Evolutionary conservation across 768 basidiomycete species (phyloP).

Genomic region (Tricholoma furcatifolium): DNA sequence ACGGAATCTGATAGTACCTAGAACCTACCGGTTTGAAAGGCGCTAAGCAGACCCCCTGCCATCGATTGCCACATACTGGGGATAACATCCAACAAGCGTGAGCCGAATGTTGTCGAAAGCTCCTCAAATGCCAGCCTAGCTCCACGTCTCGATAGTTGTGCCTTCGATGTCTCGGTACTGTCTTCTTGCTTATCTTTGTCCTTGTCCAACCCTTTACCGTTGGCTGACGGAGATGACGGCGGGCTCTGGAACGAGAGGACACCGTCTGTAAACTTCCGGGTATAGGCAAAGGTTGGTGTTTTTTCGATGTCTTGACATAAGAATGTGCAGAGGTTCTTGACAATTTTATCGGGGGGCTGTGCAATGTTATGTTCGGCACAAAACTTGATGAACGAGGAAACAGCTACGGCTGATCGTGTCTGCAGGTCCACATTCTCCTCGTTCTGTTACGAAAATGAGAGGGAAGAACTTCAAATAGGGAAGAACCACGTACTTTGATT

Average conservation of each 20-base stretch:
- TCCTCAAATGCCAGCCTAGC: slow-evolving; percentile 81
- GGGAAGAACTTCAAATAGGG: not conserved
- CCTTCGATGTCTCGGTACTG: slow-evolving; percentile 60
- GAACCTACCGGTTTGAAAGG: slow-evolving; percentile 64
- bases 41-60: slow-evolving; percentile 70
- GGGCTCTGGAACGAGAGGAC: slow-evolving; percentile 72
- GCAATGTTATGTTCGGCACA: slow-evolving; percentile 69
- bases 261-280: slow-evolving; percentile 60
- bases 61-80: slow-evolving; percentile 96
- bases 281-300: slow-evolving; percentile 84
- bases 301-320: slow-evolving; percentile 88
- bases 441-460: slow-evolving; percentile 41
- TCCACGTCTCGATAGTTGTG: slow-evolving; percentile 78
- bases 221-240: slow-evolving; percentile 26
- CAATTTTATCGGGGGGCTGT: slow-evolving; percentile 93
- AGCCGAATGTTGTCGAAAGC: slow-evolving; percentile 75
- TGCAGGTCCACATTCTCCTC: slow-evolving; percentile 91
- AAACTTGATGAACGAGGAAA: slow-evolving; percentile 86
- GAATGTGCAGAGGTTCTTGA: slow-evolving; percentile 96
- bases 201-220: slow-evolving; percentile 33
- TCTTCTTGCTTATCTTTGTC: slow-evolving; percentile 41
- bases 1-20: not conserved
- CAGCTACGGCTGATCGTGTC: slow-evolving; percentile 79
- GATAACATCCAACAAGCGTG: slow-evolving; percentile 69
- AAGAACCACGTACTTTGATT: slow-evolving; percentile 68